Evolutionary conservation across 2,329 filamentous ascomycete genomes (phyloP), one percentile per base, ranked within the genome.

Genomic region (Fusarium pininemorale): DNA sequence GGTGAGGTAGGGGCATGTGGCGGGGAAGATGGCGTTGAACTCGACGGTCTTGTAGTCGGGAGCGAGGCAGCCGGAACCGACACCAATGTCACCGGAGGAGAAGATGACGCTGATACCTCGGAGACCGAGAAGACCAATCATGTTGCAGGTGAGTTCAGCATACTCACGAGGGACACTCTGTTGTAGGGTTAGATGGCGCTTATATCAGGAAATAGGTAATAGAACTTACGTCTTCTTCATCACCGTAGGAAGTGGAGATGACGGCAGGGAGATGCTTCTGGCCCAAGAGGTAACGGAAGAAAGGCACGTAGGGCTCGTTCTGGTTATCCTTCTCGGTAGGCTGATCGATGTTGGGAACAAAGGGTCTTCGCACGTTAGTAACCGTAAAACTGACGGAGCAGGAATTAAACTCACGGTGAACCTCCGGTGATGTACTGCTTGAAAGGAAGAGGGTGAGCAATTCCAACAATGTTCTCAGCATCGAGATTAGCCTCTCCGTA

Each of bases 1-100:
- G 1, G 86, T 88, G 26, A 89, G 79, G 73, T 85, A 28, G 80
- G 87, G 73, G 84, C 77, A 88, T 84, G 32, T 70, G 58, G 26
- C 86, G 80, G 60, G 82, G 80, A 20, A 82, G 69, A 78, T 85
- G 83, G 78, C 85, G 38, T 79, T 81, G 64, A 81, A 79, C 58
- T 77, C 75, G 37, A 74, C 74, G 20, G 77, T 78, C 44, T 73
- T 73, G 37, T 63, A 57, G 30, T 73, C 69, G 6, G 70, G 69
- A 13, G 64, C 70, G 0, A 73, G 63, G 11, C 70, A 73, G 11
- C 70, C 70, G 50, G 74, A 68, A 12, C 74, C 74, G 11, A 78
- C 75, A 3, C 76, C 76, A 18, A 69, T 28, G 22, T 78, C 76
- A 1, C 76, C 76, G 5, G 76, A 78, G 4, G 86, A 85, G 73